Evolutionary conservation across 768 basidiomycete genomes (phyloP), one percentile per base, ranked within the genome.

Genomic region (Kwoniella bestiolae): DNA sequence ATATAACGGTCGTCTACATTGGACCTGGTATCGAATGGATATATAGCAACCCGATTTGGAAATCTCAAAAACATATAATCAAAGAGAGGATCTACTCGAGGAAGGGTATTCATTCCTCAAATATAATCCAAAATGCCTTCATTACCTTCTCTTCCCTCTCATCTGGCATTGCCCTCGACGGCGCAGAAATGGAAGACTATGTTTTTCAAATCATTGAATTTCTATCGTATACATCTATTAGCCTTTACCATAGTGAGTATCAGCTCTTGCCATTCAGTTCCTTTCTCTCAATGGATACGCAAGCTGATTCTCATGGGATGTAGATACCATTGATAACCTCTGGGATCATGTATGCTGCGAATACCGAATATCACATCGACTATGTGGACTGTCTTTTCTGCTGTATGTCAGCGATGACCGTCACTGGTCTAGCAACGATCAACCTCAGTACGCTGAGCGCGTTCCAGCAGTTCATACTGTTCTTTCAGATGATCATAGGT

Each of bases 261-360:
- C 11, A n/a, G 21, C 21, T 6, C 23, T 16, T 29, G 28, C 34
- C 26, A 3, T 11, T 26, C 18, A 31, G 7, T 51, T 28, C 11
- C 14, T 16, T 5, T 26, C 14, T 26, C 3, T 2, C 9, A 31
- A 18, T 7, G 5, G n/a, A n/a, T n/a, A n/a, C n/a, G n/a, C n/a
- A n/a, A 11, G 45, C 38, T 44, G 29, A 47, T 25, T 18, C 1
- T 21, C 2, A 14, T 4, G 9, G 0, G 18, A 56, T 5, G 3
- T 32, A 81, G 80, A 87, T 87, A 0, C 94, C 94, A 2, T 84
- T 96, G 69, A 82, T 94, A 59, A 86, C 87, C 68, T 90, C 91
- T 21, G 87, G 82, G 38, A 87, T 97, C 57, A 86, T 96, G 74
- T 96, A 91, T 74, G 91, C 87, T 26, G 86, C 86, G 81, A 93